Conservation (phyloP, 768 basidiomycete genomes). For the Inosperma sp. region DNA sequence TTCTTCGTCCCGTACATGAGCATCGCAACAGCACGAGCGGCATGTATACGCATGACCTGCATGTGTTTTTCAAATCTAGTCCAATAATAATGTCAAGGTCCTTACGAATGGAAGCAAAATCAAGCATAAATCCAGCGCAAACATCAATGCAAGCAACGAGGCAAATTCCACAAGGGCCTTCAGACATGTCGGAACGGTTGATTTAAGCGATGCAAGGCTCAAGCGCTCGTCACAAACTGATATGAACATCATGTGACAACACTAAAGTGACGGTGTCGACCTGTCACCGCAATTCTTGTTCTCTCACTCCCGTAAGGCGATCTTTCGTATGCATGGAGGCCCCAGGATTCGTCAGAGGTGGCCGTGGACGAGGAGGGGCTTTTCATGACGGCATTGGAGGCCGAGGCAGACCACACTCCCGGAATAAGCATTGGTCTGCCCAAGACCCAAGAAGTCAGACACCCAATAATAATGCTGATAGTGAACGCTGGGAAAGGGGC, state of each 20-base stretch:
- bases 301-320: conserved; percentile 7
- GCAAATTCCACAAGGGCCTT: conserved; percentile 26
- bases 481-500: conserved; percentile 61
- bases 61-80: too few relatives aligned
- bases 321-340: conserved; percentile 21
- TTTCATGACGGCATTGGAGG: conserved; percentile 16
- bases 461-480: conserved; percentile 39
- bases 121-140: conserved; percentile 34
- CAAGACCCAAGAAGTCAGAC: conserved; percentile 36
- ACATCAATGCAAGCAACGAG: conserved; percentile 32
- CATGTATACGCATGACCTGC: conserved; percentile 36
- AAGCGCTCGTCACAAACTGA: not conserved
- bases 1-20: too few relatives aligned
- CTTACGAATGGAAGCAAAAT: conserved; percentile 38
- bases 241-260: not conserved
- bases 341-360: conserved; percentile 18
- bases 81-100: too few relatives aligned
- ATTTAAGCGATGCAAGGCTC: not conserved
- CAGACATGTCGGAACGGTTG: conserved; percentile 23
- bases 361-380: conserved; percentile 23
- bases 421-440: conserved; percentile 63
- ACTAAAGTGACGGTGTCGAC: conserved; percentile 9
- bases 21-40: too few relatives aligned
- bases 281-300: conserved; percentile 10
- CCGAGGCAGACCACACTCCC: conserved; percentile 33